Evolutionary conservation across 768 basidiomycete species (phyloP).

Genomic region (Boletellus emodensis): DNA sequence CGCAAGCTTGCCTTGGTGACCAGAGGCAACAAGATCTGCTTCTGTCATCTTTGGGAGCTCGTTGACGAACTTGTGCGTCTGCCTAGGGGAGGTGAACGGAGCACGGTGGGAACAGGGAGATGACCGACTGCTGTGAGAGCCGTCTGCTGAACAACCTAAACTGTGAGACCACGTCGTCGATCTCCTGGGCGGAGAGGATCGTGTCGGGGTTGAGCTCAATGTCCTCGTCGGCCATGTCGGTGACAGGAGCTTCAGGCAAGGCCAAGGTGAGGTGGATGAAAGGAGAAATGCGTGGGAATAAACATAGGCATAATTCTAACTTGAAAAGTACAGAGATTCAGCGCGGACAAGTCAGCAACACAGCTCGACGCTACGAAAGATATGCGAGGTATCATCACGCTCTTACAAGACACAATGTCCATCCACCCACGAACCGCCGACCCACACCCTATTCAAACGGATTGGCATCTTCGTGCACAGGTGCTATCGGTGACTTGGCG

Average conservation of each 20-base stretch:
- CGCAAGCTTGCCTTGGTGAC: constrained; percentile 40
- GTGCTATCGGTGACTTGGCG: constrained; percentile 22
- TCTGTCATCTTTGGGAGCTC: constrained; percentile 51
- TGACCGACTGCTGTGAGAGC: constrained; percentile 26
- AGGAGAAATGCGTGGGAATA: constrained; percentile 26
- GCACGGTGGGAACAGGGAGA: background rate
- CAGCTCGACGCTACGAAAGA: constrained; percentile 23
- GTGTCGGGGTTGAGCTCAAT: constrained; percentile 6
- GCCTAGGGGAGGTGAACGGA: constrained; percentile 22
- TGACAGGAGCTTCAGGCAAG: background rate
- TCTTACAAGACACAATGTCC: constrained; percentile 24
- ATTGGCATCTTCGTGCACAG: constrained; percentile 60
- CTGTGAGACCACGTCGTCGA: constrained; percentile 29
- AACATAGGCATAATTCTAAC: constrained; percentile 23
- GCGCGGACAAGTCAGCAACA: constrained; percentile 24
- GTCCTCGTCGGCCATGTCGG: constrained; percentile 22
- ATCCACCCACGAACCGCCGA: constrained; percentile 1
- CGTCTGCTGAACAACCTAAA: constrained; percentile 26
- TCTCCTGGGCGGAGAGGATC: constrained; percentile 24
- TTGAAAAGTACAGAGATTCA: constrained; percentile 26
- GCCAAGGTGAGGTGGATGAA: background rate
- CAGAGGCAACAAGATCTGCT: constrained; percentile 42
- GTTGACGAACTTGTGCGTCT: constrained; percentile 38
- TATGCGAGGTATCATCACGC: constrained; percentile 17
- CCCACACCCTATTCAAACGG: constrained; percentile 48